Percentiles rank a stretch among this genome's conserved stretches.
Evolutionary conservation across 306 rosid genomes (phyloP).

Genomic region (Cucumis hystrix): DNA sequence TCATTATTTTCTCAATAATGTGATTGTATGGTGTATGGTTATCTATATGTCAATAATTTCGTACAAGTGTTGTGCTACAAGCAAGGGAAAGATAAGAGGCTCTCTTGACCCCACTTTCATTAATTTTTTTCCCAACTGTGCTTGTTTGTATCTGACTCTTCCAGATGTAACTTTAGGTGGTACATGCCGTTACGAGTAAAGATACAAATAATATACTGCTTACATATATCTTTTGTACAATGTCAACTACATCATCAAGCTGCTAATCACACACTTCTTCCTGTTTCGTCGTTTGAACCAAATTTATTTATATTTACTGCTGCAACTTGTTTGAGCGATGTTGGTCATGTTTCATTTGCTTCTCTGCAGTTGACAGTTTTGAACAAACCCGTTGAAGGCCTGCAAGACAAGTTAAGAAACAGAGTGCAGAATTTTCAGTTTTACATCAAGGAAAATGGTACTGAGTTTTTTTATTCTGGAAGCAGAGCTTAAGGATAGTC

Average conservation of each 20-base stretch:
- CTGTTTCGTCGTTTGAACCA: background rate
- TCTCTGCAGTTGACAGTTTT: slow-evolving; percentile 40
- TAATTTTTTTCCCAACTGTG: background rate
- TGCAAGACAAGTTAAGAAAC: slow-evolving; percentile 27
- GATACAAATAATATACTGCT: background rate
- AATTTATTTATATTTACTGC: background rate
- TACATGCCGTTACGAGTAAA: background rate
- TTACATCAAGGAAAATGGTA: slow-evolving; percentile 58
- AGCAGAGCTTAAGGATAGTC: slow-evolving; percentile 29
- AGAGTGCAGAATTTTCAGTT: slow-evolving; percentile 50
- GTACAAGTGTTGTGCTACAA: background rate
- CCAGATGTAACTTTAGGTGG: background rate
- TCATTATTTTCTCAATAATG: background rate
- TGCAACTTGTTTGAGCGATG: background rate
- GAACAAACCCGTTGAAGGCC: slow-evolving; percentile 28
- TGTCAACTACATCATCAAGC: background rate
- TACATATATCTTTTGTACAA: background rate
- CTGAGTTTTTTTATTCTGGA: slow-evolving; percentile 77
- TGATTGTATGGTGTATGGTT: background rate
- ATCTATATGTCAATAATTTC: background rate
- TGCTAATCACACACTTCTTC: background rate
- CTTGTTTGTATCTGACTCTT: background rate
- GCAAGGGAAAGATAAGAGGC: background rate
- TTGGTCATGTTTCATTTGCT: background rate
- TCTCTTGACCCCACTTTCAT: background rate